Evolutionary conservation across 352 stramenopile genomes (phyloP).

Genomic region (Phytophthora crassamura): DNA sequence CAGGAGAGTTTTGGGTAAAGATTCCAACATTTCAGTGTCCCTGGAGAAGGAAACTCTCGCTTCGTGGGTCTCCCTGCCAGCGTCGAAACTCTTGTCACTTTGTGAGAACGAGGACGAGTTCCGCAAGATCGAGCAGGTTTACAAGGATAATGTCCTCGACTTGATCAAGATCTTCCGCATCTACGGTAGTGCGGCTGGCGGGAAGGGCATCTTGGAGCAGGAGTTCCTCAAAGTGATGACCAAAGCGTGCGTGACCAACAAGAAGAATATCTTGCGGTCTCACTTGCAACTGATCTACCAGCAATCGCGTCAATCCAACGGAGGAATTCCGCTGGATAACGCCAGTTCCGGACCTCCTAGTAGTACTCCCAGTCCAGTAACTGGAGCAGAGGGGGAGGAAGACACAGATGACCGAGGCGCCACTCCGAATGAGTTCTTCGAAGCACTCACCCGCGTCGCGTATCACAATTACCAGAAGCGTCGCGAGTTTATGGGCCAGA

Average conservation of each 20-base stretch:
- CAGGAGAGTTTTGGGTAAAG: constrained; percentile 66
- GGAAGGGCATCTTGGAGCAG: constrained; percentile 78
- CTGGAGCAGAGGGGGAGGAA: constrained; percentile 43
- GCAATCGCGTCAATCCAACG: constrained; percentile 52
- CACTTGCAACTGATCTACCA: constrained; percentile 81
- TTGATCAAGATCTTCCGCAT: constrained; percentile 85
- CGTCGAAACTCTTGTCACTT: constrained; percentile 54
- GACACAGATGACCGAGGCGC: constrained; percentile 64
- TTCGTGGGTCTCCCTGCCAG: constrained; percentile 58
- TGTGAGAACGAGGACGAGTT: constrained; percentile 76
- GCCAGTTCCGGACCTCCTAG: constrained; percentile 10
- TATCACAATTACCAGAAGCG: constrained; percentile 77
- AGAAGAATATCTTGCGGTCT: constrained; percentile 82
- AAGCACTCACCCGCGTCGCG: constrained; percentile 73
- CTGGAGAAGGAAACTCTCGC: constrained; percentile 78
- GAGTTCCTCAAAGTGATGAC: constrained; percentile 89
- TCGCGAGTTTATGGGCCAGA: constrained; percentile 45
- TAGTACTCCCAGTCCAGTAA: background rate
- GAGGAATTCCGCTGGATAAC: constrained; percentile 15
- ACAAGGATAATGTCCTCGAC: constrained; percentile 78
- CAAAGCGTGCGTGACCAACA: constrained; percentile 74
- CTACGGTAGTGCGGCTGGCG: constrained; percentile 66
- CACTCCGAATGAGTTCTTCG: constrained; percentile 84
- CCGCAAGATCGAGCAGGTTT: constrained; percentile 63
- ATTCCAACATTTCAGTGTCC: constrained; percentile 72